Evolutionary conservation across 257 asterid genomes (phyloP).

Genomic region (Sherardia arvensis): DNA sequence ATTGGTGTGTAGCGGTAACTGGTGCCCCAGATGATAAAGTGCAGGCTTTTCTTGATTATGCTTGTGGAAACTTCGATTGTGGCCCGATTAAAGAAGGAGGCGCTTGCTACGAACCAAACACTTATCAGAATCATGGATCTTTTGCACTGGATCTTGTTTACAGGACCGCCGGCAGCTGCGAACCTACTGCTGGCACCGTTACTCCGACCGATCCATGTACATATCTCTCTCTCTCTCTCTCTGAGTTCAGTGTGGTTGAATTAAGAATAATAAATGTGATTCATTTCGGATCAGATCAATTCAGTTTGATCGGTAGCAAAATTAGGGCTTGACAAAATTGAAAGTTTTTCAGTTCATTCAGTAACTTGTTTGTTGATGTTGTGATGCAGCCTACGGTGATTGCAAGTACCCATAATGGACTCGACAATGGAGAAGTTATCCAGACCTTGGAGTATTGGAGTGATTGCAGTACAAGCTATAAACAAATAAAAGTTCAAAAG

Average conservation of each 20-base stretch:
- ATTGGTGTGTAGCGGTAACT: not conserved
- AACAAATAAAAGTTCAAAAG: too few relatives aligned
- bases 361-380: not conserved
- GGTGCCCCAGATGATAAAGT: not conserved
- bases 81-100: constrained; percentile 6
- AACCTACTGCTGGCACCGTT: not conserved
- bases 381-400: not conserved
- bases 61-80: constrained; percentile 11
- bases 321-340: too few relatives aligned
- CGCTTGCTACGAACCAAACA: constrained; percentile 6
- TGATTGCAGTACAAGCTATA: too few relatives aligned
- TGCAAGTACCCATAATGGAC: not conserved
- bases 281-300: too few relatives aligned
- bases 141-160: constrained; percentile 14
- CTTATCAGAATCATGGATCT: constrained; percentile 7
- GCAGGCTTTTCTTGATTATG: constrained; percentile 7
- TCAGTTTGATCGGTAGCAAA: too few relatives aligned
- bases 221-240: not conserved
- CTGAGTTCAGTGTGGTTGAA: too few relatives aligned
- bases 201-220: constrained; percentile 11
- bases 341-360: too few relatives aligned
- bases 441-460: too few relatives aligned
- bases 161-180: not conserved
- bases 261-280: too few relatives aligned
- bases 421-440: not conserved